Evolutionary conservation across 2,329 filamentous ascomycete genomes (phyloP).

Genomic region (Phyllosticta paracitricarpa): DNA sequence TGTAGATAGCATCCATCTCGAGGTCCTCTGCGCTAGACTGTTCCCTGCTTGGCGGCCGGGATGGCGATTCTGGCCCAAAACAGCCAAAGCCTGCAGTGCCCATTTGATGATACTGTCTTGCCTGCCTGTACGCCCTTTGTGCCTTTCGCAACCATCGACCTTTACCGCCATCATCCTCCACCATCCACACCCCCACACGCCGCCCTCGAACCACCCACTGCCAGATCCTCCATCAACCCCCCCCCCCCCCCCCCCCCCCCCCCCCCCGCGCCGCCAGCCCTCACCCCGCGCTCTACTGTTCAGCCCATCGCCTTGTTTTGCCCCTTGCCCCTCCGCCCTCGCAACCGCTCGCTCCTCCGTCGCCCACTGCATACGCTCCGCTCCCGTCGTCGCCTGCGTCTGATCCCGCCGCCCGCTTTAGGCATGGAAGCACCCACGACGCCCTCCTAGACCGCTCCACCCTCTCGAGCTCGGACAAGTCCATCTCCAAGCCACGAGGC

Average conservation of each 20-base stretch:
- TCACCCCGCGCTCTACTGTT: background rate
- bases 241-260: background rate
- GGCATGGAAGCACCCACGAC: constrained; percentile 11
- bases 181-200: constrained; percentile 3
- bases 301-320: background rate
- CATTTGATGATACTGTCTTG: background rate
- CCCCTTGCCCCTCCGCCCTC: constrained; percentile 4
- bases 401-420: constrained; percentile 3
- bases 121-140: background rate
- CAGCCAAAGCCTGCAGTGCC: background rate
- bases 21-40: background rate
- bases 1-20: no score
- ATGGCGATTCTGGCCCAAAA: background rate
- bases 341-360: constrained; percentile 3
- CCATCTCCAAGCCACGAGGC: constrained; percentile 14
- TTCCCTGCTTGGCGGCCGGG: background rate
- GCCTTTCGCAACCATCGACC: background rate
- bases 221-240: background rate
- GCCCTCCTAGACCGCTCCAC: constrained; percentile 21
- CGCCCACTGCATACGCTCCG: background rate
- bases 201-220: background rate
- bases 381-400: background rate
- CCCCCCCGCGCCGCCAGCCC: no score
- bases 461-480: constrained; percentile 22
- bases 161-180: background rate